These are phyloP conservation scores for Alloascoidea hylecoeti DNA, from an alignment of 805 yeast genomes.

Conservation along the genomic window DNA sequence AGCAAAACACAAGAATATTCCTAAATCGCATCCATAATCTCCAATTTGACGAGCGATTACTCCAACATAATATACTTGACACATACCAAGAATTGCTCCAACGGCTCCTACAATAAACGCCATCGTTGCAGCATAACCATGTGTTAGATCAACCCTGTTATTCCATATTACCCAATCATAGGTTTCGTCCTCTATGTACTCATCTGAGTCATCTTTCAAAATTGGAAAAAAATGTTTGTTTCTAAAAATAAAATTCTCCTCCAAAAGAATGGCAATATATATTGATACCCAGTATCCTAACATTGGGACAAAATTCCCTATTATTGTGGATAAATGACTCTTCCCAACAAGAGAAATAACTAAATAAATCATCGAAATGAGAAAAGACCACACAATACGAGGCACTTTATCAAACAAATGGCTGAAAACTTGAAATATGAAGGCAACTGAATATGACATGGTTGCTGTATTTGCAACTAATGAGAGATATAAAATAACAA, in stretches of 20 bases:
- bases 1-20: slow-evolving; percentile 67
- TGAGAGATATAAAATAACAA: slow-evolving; percentile 56
- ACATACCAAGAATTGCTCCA: slow-evolving; percentile 82
- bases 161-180: slow-evolving; percentile 75
- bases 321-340: slow-evolving; percentile 53
- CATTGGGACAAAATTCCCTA: slow-evolving; percentile 81
- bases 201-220: slow-evolving; percentile 13
- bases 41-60: slow-evolving; percentile 57
- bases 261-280: slow-evolving; percentile 55
- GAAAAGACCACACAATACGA: slow-evolving; percentile 62
- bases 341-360: slow-evolving; percentile 68
- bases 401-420: slow-evolving; percentile 43
- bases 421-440: slow-evolving; percentile 51
- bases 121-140: slow-evolving; percentile 56
- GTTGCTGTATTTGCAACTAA: slow-evolving; percentile 71
- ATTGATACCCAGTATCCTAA: slow-evolving; percentile 85
- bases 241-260: slow-evolving; percentile 65
- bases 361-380: slow-evolving; percentile 47
- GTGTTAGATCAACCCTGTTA: slow-evolving; percentile 39
- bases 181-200: slow-evolving; percentile 23
- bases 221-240: slow-evolving; percentile 25
- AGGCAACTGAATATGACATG: slow-evolving; percentile 72
- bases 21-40: slow-evolving; percentile 63
- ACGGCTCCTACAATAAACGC: slow-evolving; percentile 60
- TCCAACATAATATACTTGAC: slow-evolving; percentile 74